Evolutionary conservation across 345 rosid genomes (phyloP), one percentile per base, ranked within the genome.

Genomic region (Chamaenerion angustifolium): DNA sequence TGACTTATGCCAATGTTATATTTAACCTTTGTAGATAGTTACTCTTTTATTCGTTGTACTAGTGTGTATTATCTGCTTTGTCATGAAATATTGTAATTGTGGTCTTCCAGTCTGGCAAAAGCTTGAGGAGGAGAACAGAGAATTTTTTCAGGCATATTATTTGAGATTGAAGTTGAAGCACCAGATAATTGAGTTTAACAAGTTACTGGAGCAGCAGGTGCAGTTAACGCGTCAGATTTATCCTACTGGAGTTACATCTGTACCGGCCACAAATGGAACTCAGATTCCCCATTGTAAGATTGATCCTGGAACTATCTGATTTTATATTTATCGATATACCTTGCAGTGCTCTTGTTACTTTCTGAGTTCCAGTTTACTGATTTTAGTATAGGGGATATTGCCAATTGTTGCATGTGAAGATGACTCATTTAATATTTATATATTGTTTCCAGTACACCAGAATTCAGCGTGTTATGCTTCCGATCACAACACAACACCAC

Each of bases 101-200:
- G 27, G 27, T 48, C 64, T 64, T 56, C 48, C 70, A 93, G 99
- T 93, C 69, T 93, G 99, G 99, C 92, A 93, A 81, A 88, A 88
- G 79, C 99, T 93, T 64, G 97, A 93, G 69, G 97, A 88, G 72
- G 94, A 88, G 71, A 93, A 93, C 66, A 73, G 69, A 17, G 97
- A 88, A 7, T 93, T 93, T 68, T 93, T 93, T 68, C 72, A 76
- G 59, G 97, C 95, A 43, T 93, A 93, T 70, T 77, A 85, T 67
- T 70, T 93, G 52, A 93, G 95, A 66, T 72, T 93, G 55, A 79
- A 59, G 77, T 83, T 88, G 56, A 93, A 93, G 76, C 84, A 77
- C 58, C 99, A 93, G 73, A 88, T 93, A 44, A 43, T 64, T 66
- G 97, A 88, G 69, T 93, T 88, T 69, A 93, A 93, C 72, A 79